phyloP scores from a whole-genome alignment of 1,139 yeast species.

The Wickerhamomyces sp. region DNA sequence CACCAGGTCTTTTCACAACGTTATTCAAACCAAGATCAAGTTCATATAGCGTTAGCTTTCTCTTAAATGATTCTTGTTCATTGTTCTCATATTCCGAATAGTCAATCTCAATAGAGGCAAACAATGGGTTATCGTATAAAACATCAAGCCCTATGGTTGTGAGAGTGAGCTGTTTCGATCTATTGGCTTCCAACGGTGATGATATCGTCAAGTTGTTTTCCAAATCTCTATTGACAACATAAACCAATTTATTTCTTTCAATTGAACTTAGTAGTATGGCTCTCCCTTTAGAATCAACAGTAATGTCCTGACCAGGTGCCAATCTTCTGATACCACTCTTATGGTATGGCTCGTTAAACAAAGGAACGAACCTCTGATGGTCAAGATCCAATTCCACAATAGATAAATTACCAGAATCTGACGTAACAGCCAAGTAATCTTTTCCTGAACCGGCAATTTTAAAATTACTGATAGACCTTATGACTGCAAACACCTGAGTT shows the following conservation, averaged over 20 bases:
- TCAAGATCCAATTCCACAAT: conserved; percentile 45
- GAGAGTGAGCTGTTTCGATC: conserved; percentile 50
- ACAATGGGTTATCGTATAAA: conserved; percentile 75
- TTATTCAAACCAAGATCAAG: conserved; percentile 83
- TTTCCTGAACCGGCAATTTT: conserved; percentile 46
- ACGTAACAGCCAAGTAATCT: conserved; percentile 62
- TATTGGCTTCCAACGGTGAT: conserved; percentile 70
- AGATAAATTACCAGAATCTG: conserved; percentile 76
- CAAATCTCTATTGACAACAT: conserved; percentile 46
- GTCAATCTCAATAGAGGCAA: conserved; percentile 76
- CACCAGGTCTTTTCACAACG: conserved; percentile 48
- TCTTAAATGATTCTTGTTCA: conserved; percentile 18
- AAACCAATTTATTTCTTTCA: conserved; percentile 68
- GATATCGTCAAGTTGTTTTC: conserved; percentile 46
- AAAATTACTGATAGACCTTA: conserved; percentile 49
- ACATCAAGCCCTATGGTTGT: conserved; percentile 60
- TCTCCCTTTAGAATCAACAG: conserved; percentile 68
- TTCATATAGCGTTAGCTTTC: conserved; percentile 61
- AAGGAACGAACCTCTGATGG: conserved; percentile 38
- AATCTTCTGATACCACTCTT: conserved; percentile 73
- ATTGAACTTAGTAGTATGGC: conserved; percentile 68
- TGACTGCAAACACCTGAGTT: conserved; percentile 53
- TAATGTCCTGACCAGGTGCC: conserved; percentile 73
- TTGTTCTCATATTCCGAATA: conserved; percentile 28
- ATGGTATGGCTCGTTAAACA: conserved; percentile 63